Percentiles rank a stretch among this genome's conserved stretches.
Conservation (phyloP, 2,329 filamentous ascomycete genomes). For the Colletotrichum liriopes region DNA sequence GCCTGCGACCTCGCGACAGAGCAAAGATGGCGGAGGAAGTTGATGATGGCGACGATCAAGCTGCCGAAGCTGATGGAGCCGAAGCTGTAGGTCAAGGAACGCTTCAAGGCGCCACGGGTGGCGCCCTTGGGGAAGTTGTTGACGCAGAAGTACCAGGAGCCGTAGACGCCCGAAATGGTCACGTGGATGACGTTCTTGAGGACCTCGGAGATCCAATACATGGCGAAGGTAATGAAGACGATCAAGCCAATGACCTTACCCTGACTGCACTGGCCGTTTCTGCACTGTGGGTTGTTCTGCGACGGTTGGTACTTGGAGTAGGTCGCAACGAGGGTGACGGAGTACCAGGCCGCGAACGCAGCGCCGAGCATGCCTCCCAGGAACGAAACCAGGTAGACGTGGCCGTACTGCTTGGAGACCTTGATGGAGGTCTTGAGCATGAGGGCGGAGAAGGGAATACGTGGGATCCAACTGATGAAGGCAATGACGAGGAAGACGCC, state of each 20-base stretch:
- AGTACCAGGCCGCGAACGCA: slow-evolving; percentile 87
- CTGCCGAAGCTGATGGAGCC: slow-evolving; percentile 92
- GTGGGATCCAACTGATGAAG: slow-evolving; percentile 90
- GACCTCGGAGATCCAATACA: slow-evolving; percentile 95
- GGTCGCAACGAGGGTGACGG: slow-evolving; percentile 87
- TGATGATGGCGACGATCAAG: slow-evolving; percentile 88
- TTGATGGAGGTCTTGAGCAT: slow-evolving; percentile 92
- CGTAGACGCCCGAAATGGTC: slow-evolving; percentile 89
- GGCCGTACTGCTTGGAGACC: slow-evolving; percentile 85
- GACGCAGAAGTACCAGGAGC: slow-evolving; percentile 90
- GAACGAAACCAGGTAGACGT: slow-evolving; percentile 89
- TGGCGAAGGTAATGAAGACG: slow-evolving; percentile 90
- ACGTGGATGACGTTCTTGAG: slow-evolving; percentile 95
- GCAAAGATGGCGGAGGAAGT: slow-evolving; percentile 85
- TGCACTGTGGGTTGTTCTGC: slow-evolving; percentile 66
- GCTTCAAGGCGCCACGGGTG: slow-evolving; percentile 86
- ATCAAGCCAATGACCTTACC: slow-evolving; percentile 88
- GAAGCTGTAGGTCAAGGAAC: slow-evolving; percentile 91
- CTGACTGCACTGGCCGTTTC: slow-evolving; percentile 76
- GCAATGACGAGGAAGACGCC: slow-evolving; percentile 84
- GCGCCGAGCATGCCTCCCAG: slow-evolving; percentile 84
- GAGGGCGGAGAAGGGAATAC: slow-evolving; percentile 91
- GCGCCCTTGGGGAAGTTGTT: slow-evolving; percentile 81
- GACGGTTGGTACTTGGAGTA: slow-evolving; percentile 87
- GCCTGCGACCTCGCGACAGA: slow-evolving; percentile 79